A percentile compares a stretch with the other conserved stretches of the same genome.
phyloP scores from a whole-genome alignment of 495 filamentous ascomycete genomes.

The Xylaria acuta region DNA sequence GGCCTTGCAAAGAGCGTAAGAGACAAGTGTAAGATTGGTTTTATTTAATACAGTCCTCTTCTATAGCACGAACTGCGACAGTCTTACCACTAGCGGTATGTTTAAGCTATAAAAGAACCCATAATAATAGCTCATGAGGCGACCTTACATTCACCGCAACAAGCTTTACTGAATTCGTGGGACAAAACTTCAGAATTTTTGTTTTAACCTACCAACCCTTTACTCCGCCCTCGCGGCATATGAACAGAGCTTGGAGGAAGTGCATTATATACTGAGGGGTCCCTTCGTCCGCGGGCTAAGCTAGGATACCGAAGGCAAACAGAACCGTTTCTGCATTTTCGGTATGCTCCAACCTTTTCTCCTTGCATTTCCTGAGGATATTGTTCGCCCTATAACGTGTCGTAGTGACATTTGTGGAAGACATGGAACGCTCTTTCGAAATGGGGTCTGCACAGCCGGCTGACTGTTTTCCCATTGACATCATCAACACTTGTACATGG shows the following conservation, averaged over 20 bases:
- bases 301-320: background rate
- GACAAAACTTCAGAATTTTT: background rate
- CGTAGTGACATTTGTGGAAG: background rate
- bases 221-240: background rate
- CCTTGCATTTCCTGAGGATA: background rate
- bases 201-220: background rate
- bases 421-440: background rate
- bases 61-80: no score
- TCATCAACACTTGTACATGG: background rate
- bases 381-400: background rate
- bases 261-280: background rate
- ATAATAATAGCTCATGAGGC: background rate
- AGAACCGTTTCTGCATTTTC: constrained; percentile 1
- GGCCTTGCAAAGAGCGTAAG: no score
- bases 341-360: background rate
- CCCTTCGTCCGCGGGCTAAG: background rate
- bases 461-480: background rate
- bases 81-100: background rate
- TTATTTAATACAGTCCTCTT: no score
- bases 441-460: constrained; percentile 7
- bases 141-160: background rate
- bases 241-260: background rate
- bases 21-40: no score
- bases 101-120: background rate
- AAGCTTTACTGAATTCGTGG: background rate